Conservation (phyloP, 306 rosid species). For the Cucumis hystrix region DNA sequence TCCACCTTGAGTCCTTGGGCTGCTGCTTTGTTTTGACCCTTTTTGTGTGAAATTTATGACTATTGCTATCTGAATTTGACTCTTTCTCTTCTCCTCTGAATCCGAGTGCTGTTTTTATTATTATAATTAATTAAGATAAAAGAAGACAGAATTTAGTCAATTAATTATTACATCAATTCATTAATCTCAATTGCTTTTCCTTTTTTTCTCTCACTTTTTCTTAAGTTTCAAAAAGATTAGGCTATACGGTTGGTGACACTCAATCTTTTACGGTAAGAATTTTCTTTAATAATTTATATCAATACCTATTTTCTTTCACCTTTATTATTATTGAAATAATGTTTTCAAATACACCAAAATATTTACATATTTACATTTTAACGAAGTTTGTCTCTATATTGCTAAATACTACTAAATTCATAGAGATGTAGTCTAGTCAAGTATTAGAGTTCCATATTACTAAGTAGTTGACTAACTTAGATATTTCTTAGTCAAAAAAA, state of each 20-base stretch:
- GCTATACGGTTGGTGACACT: neutral
- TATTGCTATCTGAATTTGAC: neutral
- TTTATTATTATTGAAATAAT: too few species aligned
- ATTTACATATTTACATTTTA: too few species aligned
- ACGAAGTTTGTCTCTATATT: too few species aligned
- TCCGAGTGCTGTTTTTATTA: neutral
- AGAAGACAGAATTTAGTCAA: neutral
- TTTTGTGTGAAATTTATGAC: neutral
- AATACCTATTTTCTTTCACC: neutral
- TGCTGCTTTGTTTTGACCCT: constrained; percentile 35
- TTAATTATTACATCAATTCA: neutral
- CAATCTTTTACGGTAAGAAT: neutral
- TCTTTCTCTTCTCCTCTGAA: neutral
- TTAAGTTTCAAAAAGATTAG: neutral
- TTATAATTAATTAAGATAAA: neutral
- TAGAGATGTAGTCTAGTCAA: too few species aligned
- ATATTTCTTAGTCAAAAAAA: too few species aligned
- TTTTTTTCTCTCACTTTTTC: neutral
- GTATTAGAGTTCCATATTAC: neutral
- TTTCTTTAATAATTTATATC: neutral
- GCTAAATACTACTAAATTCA: too few species aligned
- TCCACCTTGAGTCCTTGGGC: constrained; percentile 42
- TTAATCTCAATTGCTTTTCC: neutral
- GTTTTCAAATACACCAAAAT: too few species aligned
- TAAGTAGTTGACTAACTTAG: neutral